Base-by-base conservation (phyloP, 1,139 yeast genomes). In the Taphrina deformans region DNA sequence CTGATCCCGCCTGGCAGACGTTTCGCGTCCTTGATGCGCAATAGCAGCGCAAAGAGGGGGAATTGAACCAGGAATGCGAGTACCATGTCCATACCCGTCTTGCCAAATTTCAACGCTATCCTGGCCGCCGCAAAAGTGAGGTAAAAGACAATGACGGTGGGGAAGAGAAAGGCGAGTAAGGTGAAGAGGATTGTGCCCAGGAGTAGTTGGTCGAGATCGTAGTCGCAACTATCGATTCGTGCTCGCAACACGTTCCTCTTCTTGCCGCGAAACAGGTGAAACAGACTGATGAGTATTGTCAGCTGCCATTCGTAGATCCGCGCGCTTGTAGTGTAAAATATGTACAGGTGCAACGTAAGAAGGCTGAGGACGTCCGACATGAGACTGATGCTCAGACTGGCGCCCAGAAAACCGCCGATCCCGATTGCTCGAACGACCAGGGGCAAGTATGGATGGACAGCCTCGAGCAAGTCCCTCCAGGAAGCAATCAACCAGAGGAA, bases 171-270 rank as follows among this genome's bases (percentile, higher is more conserved):
- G 0, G 88, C 77, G 67, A 90, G 78, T 18, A 92, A 84, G 68
- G 95, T 90, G 76, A 93, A 93, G 35, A 93, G 76, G 67, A 95
- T 81, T 0, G 97, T 93, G 0, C 99, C 99, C 74, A 93, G 78
- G 62, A 95, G 78, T 66, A 93, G 79, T 72, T 92, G 97, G 74
- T 93, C 97, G 41, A 92, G 78, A 67, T 89, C 93, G 74, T 89
- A 92, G 70, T 83, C 81, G 69, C 86, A 84, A n/a, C 88, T 84
- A 74, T 95, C 99, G 48, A 91, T 85, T 78, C 99, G 85, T 67
- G 88, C 81, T 70, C 98, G 82, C 70, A 95, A 78, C 1, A 88
- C 84, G 73, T 95, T 95, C 70, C 85, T 87, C 75, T 92, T 91
- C 74, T 88, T 89, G 0, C 99, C 99, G 67, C 96, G 82, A 71